These are phyloP conservation scores for Fomitiporia mediterranea DNA, from an alignment of 1,284 basidiomycete genomes.

Conservation along the genomic window DNA sequence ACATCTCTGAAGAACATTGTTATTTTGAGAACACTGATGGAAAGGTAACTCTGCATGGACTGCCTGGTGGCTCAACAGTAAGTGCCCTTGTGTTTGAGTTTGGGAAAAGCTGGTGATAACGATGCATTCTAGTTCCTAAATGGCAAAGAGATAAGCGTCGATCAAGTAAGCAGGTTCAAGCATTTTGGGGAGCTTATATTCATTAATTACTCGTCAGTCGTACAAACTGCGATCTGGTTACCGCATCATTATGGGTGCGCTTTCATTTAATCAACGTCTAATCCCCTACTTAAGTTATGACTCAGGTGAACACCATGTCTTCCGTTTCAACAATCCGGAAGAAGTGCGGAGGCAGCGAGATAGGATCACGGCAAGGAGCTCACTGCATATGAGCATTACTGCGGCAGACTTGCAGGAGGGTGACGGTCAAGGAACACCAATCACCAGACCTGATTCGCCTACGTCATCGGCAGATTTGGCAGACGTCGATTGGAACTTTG, in stretches of 20 bases:
- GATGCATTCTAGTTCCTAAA: conserved; percentile 69
- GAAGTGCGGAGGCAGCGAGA: conserved; percentile 89
- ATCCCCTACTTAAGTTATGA: conserved; percentile 13
- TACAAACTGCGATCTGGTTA: conserved; percentile 88
- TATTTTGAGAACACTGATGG: conserved; percentile 85
- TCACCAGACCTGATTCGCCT: conserved; percentile 76
- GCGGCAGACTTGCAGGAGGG: conserved; percentile 57
- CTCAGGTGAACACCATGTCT: conserved; percentile 92
- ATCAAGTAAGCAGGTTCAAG: conserved; percentile 48
- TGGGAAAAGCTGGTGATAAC: conserved; percentile 10
- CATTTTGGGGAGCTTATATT: conserved; percentile 26
- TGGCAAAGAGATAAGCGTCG: conserved; percentile 78
- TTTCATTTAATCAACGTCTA: conserved; percentile 11
- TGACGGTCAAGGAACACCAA: conserved; percentile 37
- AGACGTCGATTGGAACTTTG: conserved; percentile 91
- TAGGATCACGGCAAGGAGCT: conserved; percentile 66
- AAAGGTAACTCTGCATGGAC: conserved; percentile 76
- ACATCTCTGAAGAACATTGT: conserved; percentile 91
- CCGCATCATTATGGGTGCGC: conserved; percentile 86
- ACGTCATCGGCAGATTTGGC: conserved; percentile 60
- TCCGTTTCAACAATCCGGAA: conserved; percentile 95
- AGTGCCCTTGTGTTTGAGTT: conserved; percentile 28
- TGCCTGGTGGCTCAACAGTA: conserved; percentile 82
- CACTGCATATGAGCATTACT: conserved; percentile 57
- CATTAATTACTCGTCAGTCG: conserved; percentile 40